Conservation (phyloP, 2,329 filamentous ascomycete genomes). For the Tolypocladium tundrense region DNA sequence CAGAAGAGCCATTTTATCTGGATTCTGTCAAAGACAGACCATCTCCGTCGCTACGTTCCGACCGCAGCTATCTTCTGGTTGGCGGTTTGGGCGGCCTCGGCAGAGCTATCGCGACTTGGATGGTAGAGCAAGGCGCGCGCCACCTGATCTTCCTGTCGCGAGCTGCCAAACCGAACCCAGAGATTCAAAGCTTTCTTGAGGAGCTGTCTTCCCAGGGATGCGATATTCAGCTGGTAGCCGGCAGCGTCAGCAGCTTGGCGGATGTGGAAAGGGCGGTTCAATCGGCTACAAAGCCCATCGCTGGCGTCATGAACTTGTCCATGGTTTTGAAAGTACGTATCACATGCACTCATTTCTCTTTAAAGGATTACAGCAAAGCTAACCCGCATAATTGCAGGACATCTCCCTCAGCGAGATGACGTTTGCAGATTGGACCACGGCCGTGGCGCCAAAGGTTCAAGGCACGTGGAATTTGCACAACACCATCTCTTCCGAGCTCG, state of each 20-base stretch:
- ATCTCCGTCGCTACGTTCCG: constrained; percentile 1
- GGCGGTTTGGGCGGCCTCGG: constrained; percentile 23
- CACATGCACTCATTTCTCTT: background rate
- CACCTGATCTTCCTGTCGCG: constrained; percentile 16
- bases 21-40: background rate
- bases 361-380: background rate
- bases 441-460: constrained; percentile 17
- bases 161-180: constrained; percentile 8
- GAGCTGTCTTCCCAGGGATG: constrained; percentile 16
- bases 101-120: constrained; percentile 15
- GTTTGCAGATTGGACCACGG: constrained; percentile 17
- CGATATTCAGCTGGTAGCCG: constrained; percentile 15
- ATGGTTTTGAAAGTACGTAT: constrained; percentile 20
- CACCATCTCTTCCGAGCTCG: constrained; percentile 9
- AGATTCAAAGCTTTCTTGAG: constrained; percentile 7
- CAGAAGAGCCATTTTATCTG: constrained; percentile 1
- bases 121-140: constrained; percentile 18
- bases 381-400: background rate
- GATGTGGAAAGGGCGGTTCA: constrained; percentile 16
- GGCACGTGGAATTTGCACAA: constrained; percentile 26
- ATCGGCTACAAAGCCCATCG: constrained; percentile 17
- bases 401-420: constrained; percentile 17
- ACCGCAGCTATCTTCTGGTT: constrained; percentile 18
- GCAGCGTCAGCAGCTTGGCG: constrained; percentile 18
- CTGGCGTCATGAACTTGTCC: constrained; percentile 28